phyloP scores from a whole-genome alignment of 345 rosid species.

The Eucalyptus tenuipes region DNA sequence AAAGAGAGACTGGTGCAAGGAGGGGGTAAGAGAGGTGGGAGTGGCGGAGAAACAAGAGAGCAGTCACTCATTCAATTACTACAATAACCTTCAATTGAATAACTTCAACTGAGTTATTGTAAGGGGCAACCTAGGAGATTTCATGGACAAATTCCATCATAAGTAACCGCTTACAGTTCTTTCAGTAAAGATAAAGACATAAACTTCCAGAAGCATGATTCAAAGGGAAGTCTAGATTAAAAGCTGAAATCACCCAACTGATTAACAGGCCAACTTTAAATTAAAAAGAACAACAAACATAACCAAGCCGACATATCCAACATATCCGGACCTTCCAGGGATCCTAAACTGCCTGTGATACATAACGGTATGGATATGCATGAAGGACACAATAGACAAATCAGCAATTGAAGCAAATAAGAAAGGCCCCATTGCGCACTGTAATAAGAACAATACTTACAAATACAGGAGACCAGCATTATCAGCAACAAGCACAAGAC shows the following conservation, averaged over 20 bases:
- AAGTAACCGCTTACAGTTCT: not conserved
- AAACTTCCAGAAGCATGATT: not conserved
- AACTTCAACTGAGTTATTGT: not conserved
- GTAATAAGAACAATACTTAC: constrained; percentile 28
- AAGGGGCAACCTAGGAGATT: not conserved
- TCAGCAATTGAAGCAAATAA: not conserved
- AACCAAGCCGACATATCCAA: not conserved
- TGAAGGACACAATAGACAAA: not conserved
- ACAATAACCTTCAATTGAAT: not conserved
- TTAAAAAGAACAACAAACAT: not conserved
- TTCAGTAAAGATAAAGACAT: not conserved
- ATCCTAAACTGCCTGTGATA: not conserved
- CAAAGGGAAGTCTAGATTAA: not conserved
- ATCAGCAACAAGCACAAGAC: constrained; percentile 72
- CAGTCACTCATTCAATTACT: not conserved
- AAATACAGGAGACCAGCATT: constrained; percentile 71
- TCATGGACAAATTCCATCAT: not conserved
- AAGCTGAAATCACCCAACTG: not conserved
- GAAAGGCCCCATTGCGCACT: not conserved
- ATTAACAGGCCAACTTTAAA: not conserved
- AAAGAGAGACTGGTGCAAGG: not conserved
- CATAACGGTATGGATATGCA: not conserved
- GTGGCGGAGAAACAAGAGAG: not conserved
- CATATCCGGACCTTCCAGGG: not conserved
- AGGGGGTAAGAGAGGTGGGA: not conserved